Evolutionary conservation across 768 basidiomycete genomes (phyloP), one percentile per base, ranked within the genome.

Genomic region (Lactifluus rugatus): DNA sequence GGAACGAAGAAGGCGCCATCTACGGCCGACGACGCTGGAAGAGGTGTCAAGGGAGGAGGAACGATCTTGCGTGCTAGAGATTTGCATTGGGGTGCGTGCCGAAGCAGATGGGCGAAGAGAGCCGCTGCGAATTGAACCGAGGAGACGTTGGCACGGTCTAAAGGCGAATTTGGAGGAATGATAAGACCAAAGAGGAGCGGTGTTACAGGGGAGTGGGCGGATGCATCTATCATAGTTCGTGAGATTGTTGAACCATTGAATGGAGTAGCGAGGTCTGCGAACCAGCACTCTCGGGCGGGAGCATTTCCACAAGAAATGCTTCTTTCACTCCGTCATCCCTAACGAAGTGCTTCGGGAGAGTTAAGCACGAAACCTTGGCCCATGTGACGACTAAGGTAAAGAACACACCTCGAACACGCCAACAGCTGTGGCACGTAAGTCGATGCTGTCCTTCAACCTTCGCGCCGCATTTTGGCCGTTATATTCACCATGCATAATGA

Each of bases 401-500:
- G 21, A 5, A 65, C 70, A 67, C 60, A 93, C 92, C 76, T 94
- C 91, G 67, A 97, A 95, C 44, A 93, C 82, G 46, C 74, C 76
- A 9, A 87, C 80, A 2, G 91, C 93, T 0, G 86, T 85, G 2
- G 81, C 81, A 41, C 95, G 77, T 28, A 93, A 71, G 66, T 87
- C 88, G 51, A 89, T 76, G 14, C 77, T 84, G 50, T 85, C 87
- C 66, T 81, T 83, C 23, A 75, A 67, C 42, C 84, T 74, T 64
- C 79, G 82, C 49, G 72, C 79, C 47, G 79, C 75, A 57, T 81
- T 80, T 52, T 76, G 63, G 21, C 85, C 83, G 64, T 86, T 83
- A 68, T 90, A 88, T 73, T 96, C 94, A 1, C 94, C 95, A 56
- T 95, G 85, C 39, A 97, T 74, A 11, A 83, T 83, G 16, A 92